Evolutionary conservation across 2,329 filamentous ascomycete genomes (phyloP), one percentile per base, ranked within the genome.

Genomic region (Colletotrichum eremochloae): DNA sequence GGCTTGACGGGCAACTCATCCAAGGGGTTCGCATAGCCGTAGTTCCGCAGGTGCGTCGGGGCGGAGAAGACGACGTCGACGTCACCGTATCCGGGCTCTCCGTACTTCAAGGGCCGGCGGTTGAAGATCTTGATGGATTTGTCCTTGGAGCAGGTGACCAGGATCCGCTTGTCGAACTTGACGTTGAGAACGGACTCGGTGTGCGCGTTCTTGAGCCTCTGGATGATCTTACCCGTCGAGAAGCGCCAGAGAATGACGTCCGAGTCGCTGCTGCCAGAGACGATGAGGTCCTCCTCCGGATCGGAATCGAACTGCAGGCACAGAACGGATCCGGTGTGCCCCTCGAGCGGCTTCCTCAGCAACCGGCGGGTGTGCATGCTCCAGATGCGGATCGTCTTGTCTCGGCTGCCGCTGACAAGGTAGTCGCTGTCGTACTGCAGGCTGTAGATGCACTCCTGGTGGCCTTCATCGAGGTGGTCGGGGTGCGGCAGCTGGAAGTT

Each of bases 51-150:
- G 44, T 82, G 84, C 18, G 80, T 82, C 0, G 86, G 86, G 1
- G 89, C 87, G 1, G 89, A 86, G 65, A 88, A 85, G n/a, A 91
- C 81, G 0, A 77, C 76, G 29, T 84, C 79, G 2, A 76, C 70
- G 1, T 76, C 77, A 2, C 81, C 81, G 80, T 91, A 91, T 8
- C 90, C 90, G 3, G 86, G 74, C 44, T 92, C 89, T 31, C 89
- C 89, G 55, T 87, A 85, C 42, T 84, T 84, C n/a, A 97, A 84
- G 24, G 90, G 86, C 24, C 85, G 87, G 6, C 96, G 91, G 80
- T 96, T 98, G 89, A 97, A 99, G 24, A 99, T 91, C 81, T 98
- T 98, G 86, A 99, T 97, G 0, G 93, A 93, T 81, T 95, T 97
- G 81, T 99, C 96, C 81, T 99, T 99, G 61, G 96, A 98, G 78